These are phyloP conservation scores for Umbelopsis sp. DNA, from an alignment of 192 early-diverging fungal genomes.

Conservation along the genomic window DNA sequence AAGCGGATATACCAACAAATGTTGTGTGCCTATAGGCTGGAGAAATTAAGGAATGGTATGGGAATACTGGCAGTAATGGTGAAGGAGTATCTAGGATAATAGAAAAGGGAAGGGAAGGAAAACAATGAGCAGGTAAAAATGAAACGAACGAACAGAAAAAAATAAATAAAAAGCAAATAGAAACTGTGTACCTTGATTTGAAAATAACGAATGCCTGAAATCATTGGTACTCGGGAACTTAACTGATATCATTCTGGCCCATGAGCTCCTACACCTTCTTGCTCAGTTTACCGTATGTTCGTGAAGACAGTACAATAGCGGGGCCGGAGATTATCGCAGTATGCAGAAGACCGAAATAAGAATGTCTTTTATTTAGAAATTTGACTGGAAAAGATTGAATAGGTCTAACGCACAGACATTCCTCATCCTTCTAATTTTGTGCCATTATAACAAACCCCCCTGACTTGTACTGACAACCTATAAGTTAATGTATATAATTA, in stretches of 20 bases:
- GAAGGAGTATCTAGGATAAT: not conserved
- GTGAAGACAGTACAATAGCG: not conserved
- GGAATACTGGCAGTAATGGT: not conserved
- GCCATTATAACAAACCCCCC: not conserved
- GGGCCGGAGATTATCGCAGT: conserved; percentile 7
- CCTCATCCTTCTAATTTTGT: not conserved
- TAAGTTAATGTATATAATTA: too few species aligned
- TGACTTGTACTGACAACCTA: too few species aligned
- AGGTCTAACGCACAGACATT: conserved; percentile 6
- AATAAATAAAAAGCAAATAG: too few species aligned
- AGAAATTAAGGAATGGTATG: not conserved
- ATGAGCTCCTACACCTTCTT: not conserved
- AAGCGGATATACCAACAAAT: not conserved
- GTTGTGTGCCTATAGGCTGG: not conserved
- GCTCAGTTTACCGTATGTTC: not conserved
- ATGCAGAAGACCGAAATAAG: conserved; percentile 7
- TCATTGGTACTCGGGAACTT: not conserved
- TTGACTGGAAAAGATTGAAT: conserved; percentile 1
- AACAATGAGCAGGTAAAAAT: not conserved
- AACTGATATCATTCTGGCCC: not conserved
- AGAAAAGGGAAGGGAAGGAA: not conserved
- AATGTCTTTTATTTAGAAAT: conserved; percentile 13
- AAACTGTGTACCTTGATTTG: not conserved
- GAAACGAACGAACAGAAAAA: not conserved
- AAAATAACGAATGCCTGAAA: not conserved